A percentile compares a stretch with the other conserved stretches of the same genome.
These are phyloP conservation scores for Cryomyces minteri DNA, from an alignment of 495 filamentous ascomycete species.

Conservation along the genomic window DNA sequence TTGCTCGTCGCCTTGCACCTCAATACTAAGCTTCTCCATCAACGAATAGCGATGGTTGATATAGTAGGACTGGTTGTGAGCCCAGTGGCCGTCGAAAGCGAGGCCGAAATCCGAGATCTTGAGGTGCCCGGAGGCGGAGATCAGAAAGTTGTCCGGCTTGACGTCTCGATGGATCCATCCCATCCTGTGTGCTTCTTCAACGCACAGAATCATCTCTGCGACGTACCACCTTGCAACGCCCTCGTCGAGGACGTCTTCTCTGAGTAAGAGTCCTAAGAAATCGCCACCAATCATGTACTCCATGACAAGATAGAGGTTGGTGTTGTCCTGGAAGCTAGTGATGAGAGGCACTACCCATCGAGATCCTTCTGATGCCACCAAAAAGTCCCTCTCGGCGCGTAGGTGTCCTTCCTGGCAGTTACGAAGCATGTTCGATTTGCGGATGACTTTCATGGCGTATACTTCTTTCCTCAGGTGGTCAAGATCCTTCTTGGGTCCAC, in stretches of 20 bases:
- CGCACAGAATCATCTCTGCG: slow-evolving; percentile 87
- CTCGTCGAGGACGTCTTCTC: slow-evolving; percentile 64
- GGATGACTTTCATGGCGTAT: slow-evolving; percentile 93
- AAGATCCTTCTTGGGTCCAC: neutral
- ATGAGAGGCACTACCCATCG: slow-evolving; percentile 79
- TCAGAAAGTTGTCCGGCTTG: slow-evolving; percentile 93
- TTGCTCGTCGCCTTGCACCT: slow-evolving; percentile 54
- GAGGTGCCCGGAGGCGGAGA: slow-evolving; percentile 70
- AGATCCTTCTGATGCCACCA: slow-evolving; percentile 67
- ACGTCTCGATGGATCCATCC: slow-evolving; percentile 87
- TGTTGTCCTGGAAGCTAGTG: slow-evolving; percentile 71
- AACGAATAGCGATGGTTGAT: slow-evolving; percentile 63
- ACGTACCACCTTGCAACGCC: slow-evolving; percentile 66
- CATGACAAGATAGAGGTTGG: slow-evolving; percentile 82
- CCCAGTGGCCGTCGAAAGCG: slow-evolving; percentile 88
- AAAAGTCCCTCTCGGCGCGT: slow-evolving; percentile 76
- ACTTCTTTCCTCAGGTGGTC: slow-evolving; percentile 31
- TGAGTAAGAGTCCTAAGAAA: slow-evolving; percentile 70
- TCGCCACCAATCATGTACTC: slow-evolving; percentile 96
- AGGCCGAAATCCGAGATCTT: slow-evolving; percentile 94
- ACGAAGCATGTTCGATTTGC: slow-evolving; percentile 75
- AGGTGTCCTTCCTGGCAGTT: slow-evolving; percentile 86
- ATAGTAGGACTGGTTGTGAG: slow-evolving; percentile 73
- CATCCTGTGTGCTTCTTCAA: slow-evolving; percentile 79
- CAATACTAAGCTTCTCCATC: slow-evolving; percentile 53